These are phyloP conservation scores for Apophysomyces elegans DNA, from an alignment of 371 early-diverging fungal species.

Conservation along the genomic window DNA sequence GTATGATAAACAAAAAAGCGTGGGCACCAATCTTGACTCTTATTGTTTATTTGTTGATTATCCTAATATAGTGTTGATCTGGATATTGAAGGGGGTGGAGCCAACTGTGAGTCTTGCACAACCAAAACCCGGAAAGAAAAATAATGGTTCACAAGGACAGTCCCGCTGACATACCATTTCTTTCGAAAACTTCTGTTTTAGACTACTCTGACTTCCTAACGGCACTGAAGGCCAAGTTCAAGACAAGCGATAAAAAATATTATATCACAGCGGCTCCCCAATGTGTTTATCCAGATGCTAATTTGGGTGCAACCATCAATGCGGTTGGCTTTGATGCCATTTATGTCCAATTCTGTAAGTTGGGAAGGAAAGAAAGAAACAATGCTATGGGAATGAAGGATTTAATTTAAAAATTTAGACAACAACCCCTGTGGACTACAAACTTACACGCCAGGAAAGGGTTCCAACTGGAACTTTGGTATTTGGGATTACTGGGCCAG, in stretches of 20 bases:
- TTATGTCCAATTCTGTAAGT: constrained; percentile 71
- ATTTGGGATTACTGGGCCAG: constrained; percentile 72
- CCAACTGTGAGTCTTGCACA: constrained; percentile 34
- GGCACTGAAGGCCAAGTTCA: constrained; percentile 48
- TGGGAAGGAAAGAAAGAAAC: not conserved
- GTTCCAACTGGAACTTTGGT: constrained; percentile 51
- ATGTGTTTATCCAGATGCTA: constrained; percentile 73
- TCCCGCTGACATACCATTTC: too few relatives aligned
- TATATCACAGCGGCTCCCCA: constrained; percentile 80
- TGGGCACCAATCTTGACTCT: not conserved
- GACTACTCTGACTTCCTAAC: constrained; percentile 63
- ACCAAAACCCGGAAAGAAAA: not conserved
- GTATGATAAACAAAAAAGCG: constrained; percentile 18
- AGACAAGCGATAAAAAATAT: constrained; percentile 44
- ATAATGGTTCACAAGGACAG: not conserved
- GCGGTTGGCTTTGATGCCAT: constrained; percentile 68
- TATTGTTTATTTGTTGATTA: not conserved
- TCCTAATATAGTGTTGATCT: constrained; percentile 54
- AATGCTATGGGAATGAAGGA: not conserved
- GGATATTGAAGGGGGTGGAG: constrained; percentile 65
- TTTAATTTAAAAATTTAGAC: constrained; percentile 30
- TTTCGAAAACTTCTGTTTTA: constrained; percentile 14
- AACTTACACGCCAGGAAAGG: constrained; percentile 39
- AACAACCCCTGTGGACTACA: constrained; percentile 76
- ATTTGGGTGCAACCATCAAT: constrained; percentile 56